Percentiles rank a stretch among this genome's conserved stretches.
Evolutionary conservation across 352 stramenopile species (phyloP).

Genomic region (Globisporangium splendens): DNA sequence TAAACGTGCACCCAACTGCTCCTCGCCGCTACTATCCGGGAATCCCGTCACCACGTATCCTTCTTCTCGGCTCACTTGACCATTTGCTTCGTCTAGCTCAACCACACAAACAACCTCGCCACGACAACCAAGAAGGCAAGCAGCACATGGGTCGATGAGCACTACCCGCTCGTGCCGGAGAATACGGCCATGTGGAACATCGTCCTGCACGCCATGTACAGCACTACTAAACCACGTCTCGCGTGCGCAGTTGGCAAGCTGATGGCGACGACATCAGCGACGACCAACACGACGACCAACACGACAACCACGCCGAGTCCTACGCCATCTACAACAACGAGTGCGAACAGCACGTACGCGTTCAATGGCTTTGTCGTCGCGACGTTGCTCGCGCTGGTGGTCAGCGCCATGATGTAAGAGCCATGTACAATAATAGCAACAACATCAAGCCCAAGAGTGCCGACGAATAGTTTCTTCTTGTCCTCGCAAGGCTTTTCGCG

Average conservation of each 20-base stretch:
- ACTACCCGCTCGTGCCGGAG: slow-evolving; percentile 42
- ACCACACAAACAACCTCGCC: background rate
- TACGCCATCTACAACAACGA: no score
- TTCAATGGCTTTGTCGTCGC: slow-evolving; percentile 6
- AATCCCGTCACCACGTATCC: no score
- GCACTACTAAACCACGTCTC: slow-evolving; percentile 35
- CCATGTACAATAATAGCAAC: no score
- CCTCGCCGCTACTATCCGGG: no score
- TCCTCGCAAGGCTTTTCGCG: no score
- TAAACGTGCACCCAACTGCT: no score
- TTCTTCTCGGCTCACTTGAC: no score
- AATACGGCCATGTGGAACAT: slow-evolving; percentile 55
- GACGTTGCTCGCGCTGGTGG: slow-evolving; percentile 7
- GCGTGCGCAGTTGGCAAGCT: slow-evolving; percentile 35
- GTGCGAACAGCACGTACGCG: background rate
- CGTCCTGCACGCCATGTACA: slow-evolving; percentile 58
- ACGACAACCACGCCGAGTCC: background rate
- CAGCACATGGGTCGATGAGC: slow-evolving; percentile 33
- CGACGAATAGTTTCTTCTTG: no score
- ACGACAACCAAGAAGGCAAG: slow-evolving; percentile 18
- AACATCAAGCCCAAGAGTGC: no score
- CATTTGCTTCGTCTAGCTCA: no score
- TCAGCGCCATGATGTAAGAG: background rate
- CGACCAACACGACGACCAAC: background rate
- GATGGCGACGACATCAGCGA: background rate